Percentiles rank a stretch among this genome's conserved stretches.
These are phyloP conservation scores for Moricandia arvensis DNA, from an alignment of 345 rosid species.

Conservation along the genomic window DNA sequence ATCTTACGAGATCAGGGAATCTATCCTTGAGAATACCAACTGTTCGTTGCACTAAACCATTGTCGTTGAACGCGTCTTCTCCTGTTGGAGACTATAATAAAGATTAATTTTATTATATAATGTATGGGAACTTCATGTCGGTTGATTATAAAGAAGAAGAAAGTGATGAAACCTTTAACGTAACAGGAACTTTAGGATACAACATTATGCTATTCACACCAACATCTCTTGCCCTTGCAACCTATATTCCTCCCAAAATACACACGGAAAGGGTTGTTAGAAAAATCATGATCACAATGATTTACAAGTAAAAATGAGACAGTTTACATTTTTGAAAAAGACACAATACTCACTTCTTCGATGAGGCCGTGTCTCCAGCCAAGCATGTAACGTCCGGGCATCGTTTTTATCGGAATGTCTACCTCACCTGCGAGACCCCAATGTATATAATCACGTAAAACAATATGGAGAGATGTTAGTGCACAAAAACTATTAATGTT, in stretches of 20 bases:
- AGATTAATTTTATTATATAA: background rate
- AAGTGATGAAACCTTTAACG: conserved; percentile 58
- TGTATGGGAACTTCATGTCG: background rate
- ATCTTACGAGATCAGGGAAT: conserved; percentile 83
- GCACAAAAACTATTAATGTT: background rate
- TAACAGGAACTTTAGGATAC: conserved; percentile 90
- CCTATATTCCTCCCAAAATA: conserved; percentile 43
- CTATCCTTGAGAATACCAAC: conserved; percentile 73
- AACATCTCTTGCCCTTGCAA: conserved; percentile 81
- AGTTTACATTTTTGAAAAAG: background rate
- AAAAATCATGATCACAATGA: background rate
- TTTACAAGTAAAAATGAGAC: background rate
- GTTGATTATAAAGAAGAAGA: background rate
- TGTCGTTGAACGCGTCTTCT: conserved; percentile 85
- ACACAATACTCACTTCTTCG: conserved; percentile 55
- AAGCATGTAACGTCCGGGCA: conserved; percentile 94
- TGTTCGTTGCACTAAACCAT: conserved; percentile 79
- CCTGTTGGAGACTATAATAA: conserved; percentile 64
- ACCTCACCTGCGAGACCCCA: conserved; percentile 58
- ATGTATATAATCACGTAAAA: background rate
- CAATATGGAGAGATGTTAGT: background rate
- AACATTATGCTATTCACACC: conserved; percentile 84
- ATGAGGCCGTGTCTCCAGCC: conserved; percentile 94
- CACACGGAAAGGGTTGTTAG: background rate
- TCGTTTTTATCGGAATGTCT: conserved; percentile 84